These are phyloP conservation scores for Dendrobium chrysotoxum DNA, from an alignment of 106 monocot genomes.

Conservation along the genomic window DNA sequence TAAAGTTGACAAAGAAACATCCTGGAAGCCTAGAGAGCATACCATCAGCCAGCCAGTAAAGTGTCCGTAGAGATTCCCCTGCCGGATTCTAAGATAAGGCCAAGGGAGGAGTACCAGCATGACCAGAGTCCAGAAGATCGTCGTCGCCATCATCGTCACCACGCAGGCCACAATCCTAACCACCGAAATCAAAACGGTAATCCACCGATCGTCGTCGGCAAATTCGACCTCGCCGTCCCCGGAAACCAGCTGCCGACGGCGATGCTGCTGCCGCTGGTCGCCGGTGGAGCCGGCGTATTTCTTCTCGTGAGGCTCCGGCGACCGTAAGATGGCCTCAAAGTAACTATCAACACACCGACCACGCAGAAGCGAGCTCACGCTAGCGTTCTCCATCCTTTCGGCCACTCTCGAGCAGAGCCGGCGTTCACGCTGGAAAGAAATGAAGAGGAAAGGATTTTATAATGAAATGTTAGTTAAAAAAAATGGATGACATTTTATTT, in stretches of 20 bases:
- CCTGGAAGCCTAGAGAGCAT: neutral
- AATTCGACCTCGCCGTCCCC: neutral
- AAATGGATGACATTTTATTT: too few species aligned
- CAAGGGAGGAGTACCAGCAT: slow-evolving; percentile 38
- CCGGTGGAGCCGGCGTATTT: neutral
- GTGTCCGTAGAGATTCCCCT: slow-evolving; percentile 43
- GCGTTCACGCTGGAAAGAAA: too few species aligned
- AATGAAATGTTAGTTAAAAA: too few species aligned
- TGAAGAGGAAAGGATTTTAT: too few species aligned
- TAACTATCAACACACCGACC: neutral
- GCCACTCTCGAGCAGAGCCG: neutral
- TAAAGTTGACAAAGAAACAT: neutral
- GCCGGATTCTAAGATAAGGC: slow-evolving; percentile 27
- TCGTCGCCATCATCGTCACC: slow-evolving; percentile 31
- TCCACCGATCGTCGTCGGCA: slow-evolving; percentile 23
- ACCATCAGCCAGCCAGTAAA: slow-evolving; percentile 18
- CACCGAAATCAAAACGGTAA: slow-evolving; percentile 9
- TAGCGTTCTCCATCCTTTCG: neutral
- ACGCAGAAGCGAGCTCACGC: neutral
- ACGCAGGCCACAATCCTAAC: slow-evolving; percentile 28
- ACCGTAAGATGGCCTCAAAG: slow-evolving; percentile 4
- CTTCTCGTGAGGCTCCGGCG: neutral
- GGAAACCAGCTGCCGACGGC: neutral
- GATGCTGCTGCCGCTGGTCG: neutral
- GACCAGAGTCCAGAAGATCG: slow-evolving; percentile 29